Evolutionary conservation across 202 grass and related monocot species (phyloP).

Genomic region (Cymbopogon flexuosus): DNA sequence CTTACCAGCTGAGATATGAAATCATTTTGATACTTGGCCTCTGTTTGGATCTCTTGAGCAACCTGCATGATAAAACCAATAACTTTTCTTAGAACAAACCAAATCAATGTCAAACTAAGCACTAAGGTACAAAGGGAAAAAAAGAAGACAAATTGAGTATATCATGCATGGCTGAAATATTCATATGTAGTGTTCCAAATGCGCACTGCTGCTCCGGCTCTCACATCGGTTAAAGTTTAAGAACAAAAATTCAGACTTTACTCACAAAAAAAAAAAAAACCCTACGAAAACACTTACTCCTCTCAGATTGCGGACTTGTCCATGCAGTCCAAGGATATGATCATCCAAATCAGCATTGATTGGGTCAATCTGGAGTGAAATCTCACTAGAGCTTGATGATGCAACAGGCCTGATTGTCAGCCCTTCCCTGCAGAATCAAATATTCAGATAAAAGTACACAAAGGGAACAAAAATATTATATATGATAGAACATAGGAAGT

Average conservation of each 20-base stretch:
- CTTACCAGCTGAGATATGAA: slow-evolving; percentile 61
- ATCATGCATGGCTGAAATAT: neutral
- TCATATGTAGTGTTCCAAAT: neutral
- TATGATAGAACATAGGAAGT: neutral
- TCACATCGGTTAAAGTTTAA: neutral
- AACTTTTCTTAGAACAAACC: neutral
- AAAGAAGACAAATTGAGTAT: neutral
- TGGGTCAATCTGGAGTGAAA: slow-evolving; percentile 74
- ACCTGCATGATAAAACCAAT: slow-evolving; percentile 45
- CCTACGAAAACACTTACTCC: slow-evolving; percentile 38
- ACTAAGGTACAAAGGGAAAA: neutral
- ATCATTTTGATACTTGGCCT: slow-evolving; percentile 65
- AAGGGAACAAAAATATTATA: neutral
- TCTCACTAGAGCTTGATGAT: slow-evolving; percentile 51
- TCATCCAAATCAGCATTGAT: slow-evolving; percentile 66
- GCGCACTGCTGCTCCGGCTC: neutral
- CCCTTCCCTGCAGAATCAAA: slow-evolving; percentile 47
- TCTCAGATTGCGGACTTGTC: slow-evolving; percentile 59
- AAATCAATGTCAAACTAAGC: neutral
- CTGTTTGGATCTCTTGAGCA: slow-evolving; percentile 55
- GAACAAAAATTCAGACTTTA: neutral
- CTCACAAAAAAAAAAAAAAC: neutral
- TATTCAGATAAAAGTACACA: neutral
- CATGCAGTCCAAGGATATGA: slow-evolving; percentile 50
- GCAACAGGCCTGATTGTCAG: slow-evolving; percentile 40